Evolutionary conservation across 441 rosid genomes (phyloP), one percentile per base, ranked within the genome.

Genomic region (Sinapis alba): DNA sequence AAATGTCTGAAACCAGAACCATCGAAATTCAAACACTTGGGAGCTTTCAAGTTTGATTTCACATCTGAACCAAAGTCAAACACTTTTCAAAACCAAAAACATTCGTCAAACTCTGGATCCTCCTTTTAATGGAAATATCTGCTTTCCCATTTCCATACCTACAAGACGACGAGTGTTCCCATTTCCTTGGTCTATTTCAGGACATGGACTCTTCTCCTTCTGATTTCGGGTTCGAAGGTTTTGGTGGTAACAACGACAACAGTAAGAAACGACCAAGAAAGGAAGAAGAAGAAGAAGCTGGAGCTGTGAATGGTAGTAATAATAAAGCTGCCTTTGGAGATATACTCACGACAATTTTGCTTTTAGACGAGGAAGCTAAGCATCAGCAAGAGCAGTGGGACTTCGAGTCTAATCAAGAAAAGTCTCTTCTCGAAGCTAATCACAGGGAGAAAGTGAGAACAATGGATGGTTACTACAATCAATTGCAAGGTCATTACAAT

Each of bases 331-430:
- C 83, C 27, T 82, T 83, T 81, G 84, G 81, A 32, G 95, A 86
- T 43, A 83, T 88, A 65, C 79, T 90, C 34, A 77, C 91, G 0
- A 88, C 97, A 13, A 60, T 87, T 65, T 32, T 91, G 66, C 1
- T 81, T 8, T 30, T 89, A 13, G 94, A 89, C 24, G 97, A 89
- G 59, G 96, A 86, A 62, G 95, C 87, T 10, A 87, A 82, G 59
- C 83, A 79, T 50, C 88, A 85, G 30, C 74, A 78, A 1, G 81
- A 73, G 1, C 80, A 76, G 64, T 84, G 83, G 85, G 59, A 71
- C 7, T 28, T 83, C 6, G 88, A 86, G 13, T 75, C 82, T 18
- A 73, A 68, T 13, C 80, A 64, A 62, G 89, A 86, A 4, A 88
- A 62, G 78, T 60, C 82, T n/a, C 72, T 73, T 7, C 64, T 86